Evolutionary conservation across 2,329 filamentous ascomycete species (phyloP).

Genomic region (Neospermospora avenae): DNA sequence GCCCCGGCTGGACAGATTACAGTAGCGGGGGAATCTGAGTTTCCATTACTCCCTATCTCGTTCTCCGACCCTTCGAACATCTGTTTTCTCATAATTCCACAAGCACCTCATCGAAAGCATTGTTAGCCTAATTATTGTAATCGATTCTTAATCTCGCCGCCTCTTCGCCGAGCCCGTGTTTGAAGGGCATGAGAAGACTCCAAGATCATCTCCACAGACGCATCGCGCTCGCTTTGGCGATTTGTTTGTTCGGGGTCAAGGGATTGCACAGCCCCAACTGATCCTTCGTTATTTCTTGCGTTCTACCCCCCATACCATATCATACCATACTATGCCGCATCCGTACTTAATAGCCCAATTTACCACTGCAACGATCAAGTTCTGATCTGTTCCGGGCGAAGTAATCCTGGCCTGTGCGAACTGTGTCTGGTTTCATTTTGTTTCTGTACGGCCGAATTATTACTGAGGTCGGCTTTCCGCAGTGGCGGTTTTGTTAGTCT

Average conservation of each 20-base stretch:
- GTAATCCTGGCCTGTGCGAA: neutral
- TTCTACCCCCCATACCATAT: neutral
- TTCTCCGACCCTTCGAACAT: neutral
- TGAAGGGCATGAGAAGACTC: neutral
- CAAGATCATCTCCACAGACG: constrained; percentile 6
- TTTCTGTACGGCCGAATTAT: neutral
- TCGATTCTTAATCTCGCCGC: neutral
- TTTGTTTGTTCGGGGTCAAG: constrained; percentile 1
- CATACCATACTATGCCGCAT: neutral
- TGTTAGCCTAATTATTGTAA: neutral
- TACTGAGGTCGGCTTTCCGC: constrained; percentile 3
- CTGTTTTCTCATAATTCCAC: too few species aligned
- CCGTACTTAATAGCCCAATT: constrained; percentile 2
- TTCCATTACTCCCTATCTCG: neutral
- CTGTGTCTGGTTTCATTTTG: constrained; percentile 13
- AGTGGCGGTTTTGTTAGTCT: constrained; percentile 7
- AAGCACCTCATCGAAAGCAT: neutral
- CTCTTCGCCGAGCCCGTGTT: constrained; percentile 6
- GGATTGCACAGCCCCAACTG: constrained; percentile 19
- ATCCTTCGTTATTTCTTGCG: constrained; percentile 15
- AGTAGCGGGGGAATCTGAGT: neutral
- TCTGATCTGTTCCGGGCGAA: constrained; percentile 4
- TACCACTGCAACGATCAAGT: neutral
- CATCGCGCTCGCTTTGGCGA: constrained; percentile 16
- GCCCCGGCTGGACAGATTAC: neutral